Base-by-base conservation (phyloP, 257 asterid species). In the Leptodermis oblonga region DNA sequence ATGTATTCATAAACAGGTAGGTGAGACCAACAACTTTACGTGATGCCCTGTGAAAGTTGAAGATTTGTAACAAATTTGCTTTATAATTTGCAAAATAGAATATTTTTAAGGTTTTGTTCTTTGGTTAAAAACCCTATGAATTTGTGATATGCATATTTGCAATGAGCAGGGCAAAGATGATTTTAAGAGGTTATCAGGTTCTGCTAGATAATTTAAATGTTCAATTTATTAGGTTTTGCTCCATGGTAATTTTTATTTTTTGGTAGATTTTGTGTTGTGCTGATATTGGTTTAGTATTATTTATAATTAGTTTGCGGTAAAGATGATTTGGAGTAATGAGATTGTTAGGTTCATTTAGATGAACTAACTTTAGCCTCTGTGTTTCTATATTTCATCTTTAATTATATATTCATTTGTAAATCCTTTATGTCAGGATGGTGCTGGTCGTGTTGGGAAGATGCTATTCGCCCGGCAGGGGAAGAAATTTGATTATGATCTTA, bases 401-500 rank as follows among this genome's bases (percentile, higher is more conserved):
- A 58, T 51, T 28, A 7, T 39, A 39, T 11, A 64, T 39, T 10
- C 14, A 15, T 51, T 51, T n/a, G 5, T 20, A 51, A 68, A 66
- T 31, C 70, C 58, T 46, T 43, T 53, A 65, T 72, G 80, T 56
- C 69, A 94, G 99, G 99, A 94, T 78, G 99, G 99, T 17, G 96
- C 97, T 80, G 99, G 99, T 26, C 86, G 98, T 70, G 92, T 94
- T 67, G 99, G 99, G 70, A 94, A 91, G 81, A 94, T 94, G 99
- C 86, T 94, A 63, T 94, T 86, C 74, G 88, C 99, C 23, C 86
- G 99, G 49, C 98, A 91, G 68, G 97, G 99, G 71, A 94, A 80
- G 89, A 94, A 94, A 84, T 94, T 94, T 81, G 99, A 94, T 74
- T 94, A 86, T 73, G 99, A 88, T 82, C 87, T 93, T 67, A 93